Conservation (phyloP, 202 grass and related monocot genomes). For the Carex arenaria region DNA sequence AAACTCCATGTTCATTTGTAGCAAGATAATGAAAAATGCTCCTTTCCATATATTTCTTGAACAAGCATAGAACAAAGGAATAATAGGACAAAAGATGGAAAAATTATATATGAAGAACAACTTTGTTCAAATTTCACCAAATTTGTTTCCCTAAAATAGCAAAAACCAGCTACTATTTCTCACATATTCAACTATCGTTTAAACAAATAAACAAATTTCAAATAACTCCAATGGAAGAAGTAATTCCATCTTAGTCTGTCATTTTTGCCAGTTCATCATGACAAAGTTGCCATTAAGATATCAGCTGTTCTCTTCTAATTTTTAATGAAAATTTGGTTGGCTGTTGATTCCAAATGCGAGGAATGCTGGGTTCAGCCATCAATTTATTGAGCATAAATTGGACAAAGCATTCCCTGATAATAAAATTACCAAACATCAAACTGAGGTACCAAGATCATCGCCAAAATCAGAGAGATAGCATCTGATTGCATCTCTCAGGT, state of each 20-base stretch:
- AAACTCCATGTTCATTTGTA: neutral
- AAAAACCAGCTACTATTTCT: neutral
- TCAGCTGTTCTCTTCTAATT: no score
- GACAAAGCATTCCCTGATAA: neutral
- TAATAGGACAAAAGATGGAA: neutral
- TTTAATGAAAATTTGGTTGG: no score
- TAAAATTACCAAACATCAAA: neutral
- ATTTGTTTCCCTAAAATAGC: neutral
- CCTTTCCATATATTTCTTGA: neutral
- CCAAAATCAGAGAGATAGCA: constrained; percentile 26
- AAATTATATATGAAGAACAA: no score
- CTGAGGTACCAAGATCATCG: neutral
- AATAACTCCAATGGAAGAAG: neutral
- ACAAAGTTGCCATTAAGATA: no score
- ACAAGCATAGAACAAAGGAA: neutral
- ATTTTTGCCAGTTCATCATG: neutral
- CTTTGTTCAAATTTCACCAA: neutral
- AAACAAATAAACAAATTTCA: neutral
- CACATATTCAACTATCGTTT: no score
- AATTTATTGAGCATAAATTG: neutral
- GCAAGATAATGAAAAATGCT: neutral
- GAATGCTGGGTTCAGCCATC: neutral
- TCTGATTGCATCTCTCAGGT: constrained; percentile 61
- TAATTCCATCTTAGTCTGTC: neutral
- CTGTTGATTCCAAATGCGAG: neutral